These are phyloP conservation scores for Gnaphalium uliginosum DNA, from an alignment of 129 eudicot species.

Conservation along the genomic window DNA sequence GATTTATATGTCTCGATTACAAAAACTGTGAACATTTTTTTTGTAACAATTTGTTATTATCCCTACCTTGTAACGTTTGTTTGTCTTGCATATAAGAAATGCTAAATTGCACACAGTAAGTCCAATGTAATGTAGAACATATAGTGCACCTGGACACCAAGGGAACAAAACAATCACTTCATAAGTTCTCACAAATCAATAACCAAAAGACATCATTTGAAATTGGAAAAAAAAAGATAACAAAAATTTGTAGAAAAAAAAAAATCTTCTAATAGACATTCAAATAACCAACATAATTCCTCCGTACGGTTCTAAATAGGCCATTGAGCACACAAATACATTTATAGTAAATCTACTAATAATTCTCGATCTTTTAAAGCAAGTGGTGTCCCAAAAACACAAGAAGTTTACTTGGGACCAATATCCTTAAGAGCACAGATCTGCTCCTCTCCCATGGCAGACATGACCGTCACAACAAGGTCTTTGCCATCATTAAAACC, in stretches of 20 bases:
- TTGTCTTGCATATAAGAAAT: not conserved
- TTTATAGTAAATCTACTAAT: constrained; percentile 25
- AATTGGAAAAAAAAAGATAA: constrained; percentile 1
- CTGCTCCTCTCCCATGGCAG: constrained; percentile 93
- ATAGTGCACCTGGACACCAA: not conserved
- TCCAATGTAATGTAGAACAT: not conserved
- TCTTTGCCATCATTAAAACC: constrained; percentile 86
- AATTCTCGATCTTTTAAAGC: not conserved
- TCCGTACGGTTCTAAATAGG: constrained; percentile 14
- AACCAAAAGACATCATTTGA: not conserved
- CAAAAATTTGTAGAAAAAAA: constrained; percentile 18
- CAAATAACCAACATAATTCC: constrained; percentile 19
- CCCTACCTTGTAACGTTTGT: not conserved
- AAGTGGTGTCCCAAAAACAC: not conserved
- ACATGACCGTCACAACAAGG: constrained; percentile 78
- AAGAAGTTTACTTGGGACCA: constrained; percentile 52
- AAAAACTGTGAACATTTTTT: not conserved
- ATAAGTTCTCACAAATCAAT: constrained; percentile 9
- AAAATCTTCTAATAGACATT: constrained; percentile 34
- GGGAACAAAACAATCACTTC: constrained; percentile 3
- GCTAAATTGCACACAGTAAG: not conserved
- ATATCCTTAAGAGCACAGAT: constrained; percentile 76
- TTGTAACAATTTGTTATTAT: no score
- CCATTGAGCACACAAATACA: constrained; percentile 10
- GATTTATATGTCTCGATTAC: not conserved